phyloP scores from a whole-genome alignment of 164 flowering plant species.

The Dillenia suffruticosa region DNA sequence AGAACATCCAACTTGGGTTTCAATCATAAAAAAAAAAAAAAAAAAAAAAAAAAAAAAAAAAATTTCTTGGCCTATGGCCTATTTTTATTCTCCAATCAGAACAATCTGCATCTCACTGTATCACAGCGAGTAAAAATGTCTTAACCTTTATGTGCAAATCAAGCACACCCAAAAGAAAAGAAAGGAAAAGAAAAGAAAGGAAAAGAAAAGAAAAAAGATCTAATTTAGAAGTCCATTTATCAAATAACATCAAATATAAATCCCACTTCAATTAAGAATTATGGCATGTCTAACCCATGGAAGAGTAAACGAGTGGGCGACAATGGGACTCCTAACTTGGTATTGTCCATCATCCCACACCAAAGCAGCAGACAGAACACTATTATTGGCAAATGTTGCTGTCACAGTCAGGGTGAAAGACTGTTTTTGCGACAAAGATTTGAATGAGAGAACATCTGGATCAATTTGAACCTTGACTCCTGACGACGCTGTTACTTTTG shows the following conservation, averaged over 20 bases:
- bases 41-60: no score
- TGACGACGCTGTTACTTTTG: conserved; percentile 13
- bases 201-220: no score
- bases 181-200: no score
- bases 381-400: conserved; percentile 7
- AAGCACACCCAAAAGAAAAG: no score
- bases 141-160: no score
- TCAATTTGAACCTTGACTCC: conserved; percentile 31
- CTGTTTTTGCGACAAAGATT: conserved; percentile 28
- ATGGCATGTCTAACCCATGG: background rate
- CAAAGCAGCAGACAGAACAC: conserved; percentile 28
- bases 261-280: background rate
- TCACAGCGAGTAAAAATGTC: no score
- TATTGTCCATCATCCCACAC: conserved; percentile 54
- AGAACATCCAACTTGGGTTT: no score
- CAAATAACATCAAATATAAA: background rate
- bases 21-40: no score
- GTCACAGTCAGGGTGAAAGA: conserved; percentile 36
- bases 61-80: no score
- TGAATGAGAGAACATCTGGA: conserved; percentile 36
- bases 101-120: no score
- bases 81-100: no score
- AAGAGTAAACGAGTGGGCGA: conserved; percentile 13
- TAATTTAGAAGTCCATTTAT: no score
- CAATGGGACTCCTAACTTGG: conserved; percentile 64